Evolutionary conservation across 768 basidiomycete species (phyloP).

Genomic region (Antrodiella citrinella): DNA sequence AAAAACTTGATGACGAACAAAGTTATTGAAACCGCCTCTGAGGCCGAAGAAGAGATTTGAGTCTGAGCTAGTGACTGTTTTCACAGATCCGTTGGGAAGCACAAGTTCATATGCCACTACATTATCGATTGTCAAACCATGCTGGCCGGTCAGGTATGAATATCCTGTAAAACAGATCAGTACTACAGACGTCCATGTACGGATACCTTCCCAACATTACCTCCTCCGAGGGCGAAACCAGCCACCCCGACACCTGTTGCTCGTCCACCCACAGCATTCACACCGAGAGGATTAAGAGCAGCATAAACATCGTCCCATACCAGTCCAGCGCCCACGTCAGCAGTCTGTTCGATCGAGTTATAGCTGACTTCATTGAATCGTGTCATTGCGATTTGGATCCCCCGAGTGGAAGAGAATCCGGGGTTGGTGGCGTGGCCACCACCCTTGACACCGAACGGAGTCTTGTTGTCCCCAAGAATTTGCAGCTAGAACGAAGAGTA

Average conservation of each 20-base stretch:
- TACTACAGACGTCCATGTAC: not conserved
- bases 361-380: constrained; percentile 22
- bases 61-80: constrained; percentile 23
- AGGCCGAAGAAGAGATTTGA: constrained; percentile 37
- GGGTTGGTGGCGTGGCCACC: constrained; percentile 27
- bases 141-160: constrained; percentile 55
- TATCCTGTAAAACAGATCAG: constrained; percentile 33
- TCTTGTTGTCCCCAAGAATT: constrained; percentile 34
- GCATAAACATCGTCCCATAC: constrained; percentile 64
- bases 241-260: constrained; percentile 38
- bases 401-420: constrained; percentile 28
- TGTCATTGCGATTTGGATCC: constrained; percentile 27
- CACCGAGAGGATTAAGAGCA: constrained; percentile 37
- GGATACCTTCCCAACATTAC: constrained; percentile 18
- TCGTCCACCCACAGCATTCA: constrained; percentile 52
- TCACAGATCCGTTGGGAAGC: constrained; percentile 41
- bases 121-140: constrained; percentile 49
- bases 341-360: constrained; percentile 15
- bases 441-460: constrained; percentile 40
- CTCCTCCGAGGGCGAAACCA: constrained; percentile 42
- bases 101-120: constrained; percentile 51
- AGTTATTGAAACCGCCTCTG: constrained; percentile 59
- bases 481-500: constrained; percentile 29
- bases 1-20: constrained; percentile 23
- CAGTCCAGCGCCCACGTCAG: constrained; percentile 30